Conservation (phyloP, 768 basidiomycete species). For the Hypholoma sublateritium region DNA sequence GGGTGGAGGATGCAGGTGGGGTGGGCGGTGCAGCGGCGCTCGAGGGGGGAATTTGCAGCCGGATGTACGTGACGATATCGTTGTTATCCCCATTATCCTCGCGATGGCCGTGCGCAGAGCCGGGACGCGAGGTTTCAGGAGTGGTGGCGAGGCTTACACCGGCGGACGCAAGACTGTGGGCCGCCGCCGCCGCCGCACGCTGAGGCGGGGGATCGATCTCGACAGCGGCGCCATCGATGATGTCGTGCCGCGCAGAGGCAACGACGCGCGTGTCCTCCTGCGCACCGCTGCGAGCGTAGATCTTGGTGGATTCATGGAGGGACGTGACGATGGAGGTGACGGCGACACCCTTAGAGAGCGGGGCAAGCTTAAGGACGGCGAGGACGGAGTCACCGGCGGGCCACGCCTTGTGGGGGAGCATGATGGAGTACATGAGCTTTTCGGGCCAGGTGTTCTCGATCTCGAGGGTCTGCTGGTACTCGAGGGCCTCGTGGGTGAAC, state of each 20-base stretch:
- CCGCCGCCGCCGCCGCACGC: not conserved
- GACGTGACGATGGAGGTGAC: constrained; percentile 67
- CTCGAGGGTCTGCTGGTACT: constrained; percentile 95
- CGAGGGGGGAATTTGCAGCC: constrained; percentile 19
- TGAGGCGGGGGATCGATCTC: constrained; percentile 20
- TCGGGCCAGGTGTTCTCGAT: constrained; percentile 97
- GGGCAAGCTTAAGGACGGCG: constrained; percentile 83
- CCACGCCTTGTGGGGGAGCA: constrained; percentile 95
- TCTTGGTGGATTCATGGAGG: constrained; percentile 73
- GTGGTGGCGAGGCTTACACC: not conserved
- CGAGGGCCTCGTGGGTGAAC: constrained; percentile 79
- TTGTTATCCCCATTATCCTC: constrained; percentile 21
- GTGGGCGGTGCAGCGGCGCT: not conserved
- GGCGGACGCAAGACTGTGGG: not conserved
- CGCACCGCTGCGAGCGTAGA: constrained; percentile 49
- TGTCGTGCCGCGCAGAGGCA: constrained; percentile 65
- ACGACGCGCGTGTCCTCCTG: constrained; percentile 66
- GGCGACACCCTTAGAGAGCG: constrained; percentile 79
- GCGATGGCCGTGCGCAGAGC: not conserved
- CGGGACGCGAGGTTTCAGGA: not conserved
- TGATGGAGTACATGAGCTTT: constrained; percentile 94
- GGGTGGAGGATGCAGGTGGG: constrained; percentile 2
- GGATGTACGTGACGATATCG: constrained; percentile 52
- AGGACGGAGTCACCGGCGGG: constrained; percentile 86
- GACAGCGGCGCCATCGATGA: constrained; percentile 58